Base-by-base conservation (phyloP, 2,329 filamentous ascomycete species). In the Neoascochyta sp. region DNA sequence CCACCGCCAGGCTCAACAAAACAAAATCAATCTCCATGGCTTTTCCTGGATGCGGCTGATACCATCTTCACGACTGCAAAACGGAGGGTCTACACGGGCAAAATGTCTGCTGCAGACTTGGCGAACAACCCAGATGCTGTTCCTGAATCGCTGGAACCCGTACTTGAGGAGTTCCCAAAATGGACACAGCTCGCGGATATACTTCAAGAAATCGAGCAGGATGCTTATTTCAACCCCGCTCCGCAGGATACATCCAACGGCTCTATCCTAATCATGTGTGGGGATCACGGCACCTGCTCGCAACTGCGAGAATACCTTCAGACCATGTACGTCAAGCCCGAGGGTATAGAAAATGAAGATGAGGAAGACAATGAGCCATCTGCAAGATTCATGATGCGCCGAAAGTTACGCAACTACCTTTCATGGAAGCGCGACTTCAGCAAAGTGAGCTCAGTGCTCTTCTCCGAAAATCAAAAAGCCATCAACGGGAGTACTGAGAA, bases 201-300 rank as follows among this genome's bases (percentile, higher is more conserved):
- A 1, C 67, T 98, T 4, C 83, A 90, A 42, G 92, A 98, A 63
- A 95, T 98, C 47, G 92, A 96, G 52, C 78, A 82, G 30, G 89
- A 95, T 52, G 73, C 87, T 10, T 92, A 93, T 58, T 82, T 93
- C 52, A 89, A 93, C 41, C 83, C 86, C 5, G 68, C 72, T 7
- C 66, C 73, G n/a, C 73, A 77, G 33, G 87, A 92, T 58, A 86
- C 88, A 50, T 94, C 88, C 0, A 94, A 88, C 54, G 85, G 86
- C n/a, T 86, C 86, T 3, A 87, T 95, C 27, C 68, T 98, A 18
- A 86, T 98, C 58, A 96, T 98, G 92, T 96, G 90, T 56, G 82
- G 83, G 15, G 90, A 94, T 51, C 80, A 85, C 34, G 79, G 81
- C 33, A 94, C 87, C 7, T 94, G 86, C 54, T 77, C 83, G 9